Evolutionary conservation across 2,329 filamentous ascomycete species (phyloP).

Genomic region (Colletotrichum sidae): DNA sequence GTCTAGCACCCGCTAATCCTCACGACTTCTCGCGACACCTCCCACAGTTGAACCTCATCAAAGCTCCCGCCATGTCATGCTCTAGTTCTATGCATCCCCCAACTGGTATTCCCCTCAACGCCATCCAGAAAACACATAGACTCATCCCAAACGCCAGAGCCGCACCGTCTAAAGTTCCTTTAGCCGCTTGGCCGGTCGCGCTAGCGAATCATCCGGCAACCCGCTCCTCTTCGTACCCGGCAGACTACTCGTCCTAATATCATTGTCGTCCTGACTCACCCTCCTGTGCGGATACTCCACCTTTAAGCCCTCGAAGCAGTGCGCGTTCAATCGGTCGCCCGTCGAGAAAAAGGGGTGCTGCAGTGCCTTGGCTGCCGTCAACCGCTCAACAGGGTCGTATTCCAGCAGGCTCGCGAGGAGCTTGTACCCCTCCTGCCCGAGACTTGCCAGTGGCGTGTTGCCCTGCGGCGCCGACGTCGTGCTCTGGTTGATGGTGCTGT

Average conservation of each 20-base stretch:
- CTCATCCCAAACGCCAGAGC: neutral
- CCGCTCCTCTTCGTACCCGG: slow-evolving; percentile 93
- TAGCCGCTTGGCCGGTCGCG: slow-evolving; percentile 70
- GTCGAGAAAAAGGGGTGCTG: slow-evolving; percentile 89
- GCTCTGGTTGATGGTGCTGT: slow-evolving; percentile 73
- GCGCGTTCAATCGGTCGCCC: slow-evolving; percentile 77
- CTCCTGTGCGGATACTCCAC: slow-evolving; percentile 90
- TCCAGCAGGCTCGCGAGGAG: slow-evolving; percentile 86
- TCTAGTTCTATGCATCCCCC: no score
- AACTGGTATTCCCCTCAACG: neutral
- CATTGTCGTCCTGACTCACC: slow-evolving; percentile 94
- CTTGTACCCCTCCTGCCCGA: slow-evolving; percentile 83
- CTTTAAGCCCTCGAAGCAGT: slow-evolving; percentile 92
- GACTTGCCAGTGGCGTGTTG: slow-evolving; percentile 61
- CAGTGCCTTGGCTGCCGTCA: slow-evolving; percentile 90
- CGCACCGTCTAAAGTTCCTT: slow-evolving; percentile 58
- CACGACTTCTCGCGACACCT: no score
- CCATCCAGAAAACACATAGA: neutral
- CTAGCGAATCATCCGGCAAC: slow-evolving; percentile 82
- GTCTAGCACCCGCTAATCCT: no score
- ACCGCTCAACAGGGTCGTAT: slow-evolving; percentile 89
- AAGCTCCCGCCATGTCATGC: no score
- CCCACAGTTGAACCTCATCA: no score
- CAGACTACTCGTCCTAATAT: slow-evolving; percentile 89
- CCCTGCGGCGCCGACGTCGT: slow-evolving; percentile 55